These are phyloP conservation scores for Trebouxiophyceae sp. DNA, from an alignment of 163 green algal genomes.

Conservation along the genomic window DNA sequence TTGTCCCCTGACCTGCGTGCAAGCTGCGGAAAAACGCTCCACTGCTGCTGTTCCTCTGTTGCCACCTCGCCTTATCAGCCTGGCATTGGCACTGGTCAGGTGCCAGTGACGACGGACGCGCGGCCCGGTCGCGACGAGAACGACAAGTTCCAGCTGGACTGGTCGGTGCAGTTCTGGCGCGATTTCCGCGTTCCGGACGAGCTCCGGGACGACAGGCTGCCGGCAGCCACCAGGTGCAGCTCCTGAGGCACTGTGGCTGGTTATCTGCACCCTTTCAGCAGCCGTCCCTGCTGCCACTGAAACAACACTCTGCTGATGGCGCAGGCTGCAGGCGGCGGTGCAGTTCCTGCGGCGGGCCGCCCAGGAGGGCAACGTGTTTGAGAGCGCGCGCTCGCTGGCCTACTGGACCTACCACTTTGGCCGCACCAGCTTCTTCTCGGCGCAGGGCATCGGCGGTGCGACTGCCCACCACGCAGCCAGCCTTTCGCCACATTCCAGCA, in stretches of 20 bases:
- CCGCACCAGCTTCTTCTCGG: conserved; percentile 56
- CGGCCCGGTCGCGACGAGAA: too few relatives aligned
- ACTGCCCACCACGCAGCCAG: too few relatives aligned
- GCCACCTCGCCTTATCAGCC: too few relatives aligned
- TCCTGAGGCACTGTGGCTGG: too few relatives aligned
- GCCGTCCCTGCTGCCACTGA: too few relatives aligned
- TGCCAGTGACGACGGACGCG: too few relatives aligned
- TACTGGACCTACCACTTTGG: conserved; percentile 77
- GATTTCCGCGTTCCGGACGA: conserved; percentile 1
- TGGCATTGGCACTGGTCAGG: too few relatives aligned
- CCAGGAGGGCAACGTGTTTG: conserved; percentile 22
- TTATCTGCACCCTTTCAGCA: too few relatives aligned
- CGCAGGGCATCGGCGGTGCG: conserved; percentile 37
- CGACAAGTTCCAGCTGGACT: conserved; percentile 16
- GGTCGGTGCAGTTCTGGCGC: conserved; percentile 20
- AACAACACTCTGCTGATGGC: too few relatives aligned
- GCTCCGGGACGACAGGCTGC: background rate
- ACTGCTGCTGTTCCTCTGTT: too few relatives aligned
- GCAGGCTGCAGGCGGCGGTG: conserved; percentile 9
- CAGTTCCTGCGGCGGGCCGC: background rate
- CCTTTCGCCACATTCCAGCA: background rate
- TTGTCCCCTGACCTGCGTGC: too few relatives aligned
- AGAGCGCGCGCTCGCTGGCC: conserved; percentile 26
- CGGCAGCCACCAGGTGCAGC: conserved; percentile 3
- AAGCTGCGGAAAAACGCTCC: too few relatives aligned